Conservation (phyloP, 371 early-diverging fungal species). For the Polyrhizophydium stewartii region DNA sequence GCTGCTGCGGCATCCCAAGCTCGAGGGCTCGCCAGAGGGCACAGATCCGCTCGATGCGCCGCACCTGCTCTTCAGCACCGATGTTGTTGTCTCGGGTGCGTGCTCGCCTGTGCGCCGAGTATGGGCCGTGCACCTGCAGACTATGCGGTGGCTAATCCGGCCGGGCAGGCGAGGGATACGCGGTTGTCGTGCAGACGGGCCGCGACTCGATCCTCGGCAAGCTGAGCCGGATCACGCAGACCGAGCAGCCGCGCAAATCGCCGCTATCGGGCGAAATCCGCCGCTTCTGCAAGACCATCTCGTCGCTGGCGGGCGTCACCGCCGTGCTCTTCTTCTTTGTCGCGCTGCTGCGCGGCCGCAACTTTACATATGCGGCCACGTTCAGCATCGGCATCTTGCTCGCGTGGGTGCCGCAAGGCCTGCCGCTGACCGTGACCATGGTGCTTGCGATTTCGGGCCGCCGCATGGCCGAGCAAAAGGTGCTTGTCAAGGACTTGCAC, state of each 20-base stretch:
- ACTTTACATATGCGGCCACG: slow-evolving; percentile 29
- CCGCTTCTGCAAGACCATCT: slow-evolving; percentile 40
- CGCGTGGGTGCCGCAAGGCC: slow-evolving; percentile 51
- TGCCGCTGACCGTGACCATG: slow-evolving; percentile 47
- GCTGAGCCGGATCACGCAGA: slow-evolving; percentile 29
- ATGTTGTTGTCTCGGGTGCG: slow-evolving; percentile 33
- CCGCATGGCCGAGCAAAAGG: slow-evolving; percentile 42
- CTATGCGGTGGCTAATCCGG: too few relatives aligned
- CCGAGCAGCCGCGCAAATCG: slow-evolving; percentile 22
- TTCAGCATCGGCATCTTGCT: slow-evolving; percentile 48
- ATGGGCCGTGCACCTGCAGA: too few relatives aligned
- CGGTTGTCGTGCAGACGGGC: slow-evolving; percentile 46
- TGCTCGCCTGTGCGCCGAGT: too few relatives aligned
- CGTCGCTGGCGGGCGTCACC: slow-evolving; percentile 37
- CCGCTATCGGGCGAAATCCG: slow-evolving; percentile 42
- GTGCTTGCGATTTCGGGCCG: slow-evolving; percentile 42
- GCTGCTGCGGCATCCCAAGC: slow-evolving; percentile 12
- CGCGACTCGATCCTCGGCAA: slow-evolving; percentile 39
- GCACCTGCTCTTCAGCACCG: slow-evolving; percentile 44
- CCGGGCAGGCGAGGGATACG: slow-evolving; percentile 44
- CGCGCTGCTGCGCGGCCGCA: slow-evolving; percentile 27
- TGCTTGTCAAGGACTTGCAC: slow-evolving; percentile 51
- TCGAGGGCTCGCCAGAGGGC: slow-evolving; percentile 9
- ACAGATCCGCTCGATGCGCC: slow-evolving; percentile 35
- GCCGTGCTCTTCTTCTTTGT: slow-evolving; percentile 44